Conservation (phyloP, 2,329 filamentous ascomycete genomes). For the Colletotrichum camelliae region DNA sequence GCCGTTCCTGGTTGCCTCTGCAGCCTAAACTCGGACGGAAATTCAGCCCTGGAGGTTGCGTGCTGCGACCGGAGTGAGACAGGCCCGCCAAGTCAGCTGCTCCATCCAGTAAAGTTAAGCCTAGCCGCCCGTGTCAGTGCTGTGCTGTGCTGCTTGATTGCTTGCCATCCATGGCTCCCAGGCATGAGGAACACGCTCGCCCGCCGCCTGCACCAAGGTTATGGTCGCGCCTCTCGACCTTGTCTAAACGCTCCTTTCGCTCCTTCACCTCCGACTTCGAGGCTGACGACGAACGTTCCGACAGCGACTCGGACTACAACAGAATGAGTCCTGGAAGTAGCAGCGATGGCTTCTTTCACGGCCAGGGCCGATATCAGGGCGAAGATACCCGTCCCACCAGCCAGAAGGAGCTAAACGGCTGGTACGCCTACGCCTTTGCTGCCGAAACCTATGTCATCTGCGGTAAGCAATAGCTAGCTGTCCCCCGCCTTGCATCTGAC, state of each 20-base stretch:
- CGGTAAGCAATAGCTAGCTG: constrained; percentile 58
- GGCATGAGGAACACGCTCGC: constrained; percentile 25
- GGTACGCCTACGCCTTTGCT: constrained; percentile 96
- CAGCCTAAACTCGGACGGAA: constrained; percentile 1
- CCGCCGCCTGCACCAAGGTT: constrained; percentile 50
- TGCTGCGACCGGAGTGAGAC: constrained; percentile 12
- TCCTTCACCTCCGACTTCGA: constrained; percentile 70
- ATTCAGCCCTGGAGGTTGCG: background rate
- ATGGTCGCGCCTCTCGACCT: constrained; percentile 54
- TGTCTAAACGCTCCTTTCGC: constrained; percentile 60
- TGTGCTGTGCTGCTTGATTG: background rate
- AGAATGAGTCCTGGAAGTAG: constrained; percentile 42
- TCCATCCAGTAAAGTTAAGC: constrained; percentile 12
- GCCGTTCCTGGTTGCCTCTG: background rate
- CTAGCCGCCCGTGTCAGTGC: background rate
- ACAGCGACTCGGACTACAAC: constrained; percentile 34
- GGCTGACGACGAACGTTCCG: constrained; percentile 72
- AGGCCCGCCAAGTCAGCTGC: constrained; percentile 4
- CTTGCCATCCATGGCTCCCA: constrained; percentile 20
- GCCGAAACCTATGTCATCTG: constrained; percentile 97
- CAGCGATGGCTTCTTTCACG: constrained; percentile 41
- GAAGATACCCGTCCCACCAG: constrained; percentile 92
- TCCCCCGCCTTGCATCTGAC: background rate
- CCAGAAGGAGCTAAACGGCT: constrained; percentile 84
- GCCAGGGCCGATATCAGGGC: constrained; percentile 66